phyloP scores from a whole-genome alignment of 345 rosid genomes.

The Firmiana major region DNA sequence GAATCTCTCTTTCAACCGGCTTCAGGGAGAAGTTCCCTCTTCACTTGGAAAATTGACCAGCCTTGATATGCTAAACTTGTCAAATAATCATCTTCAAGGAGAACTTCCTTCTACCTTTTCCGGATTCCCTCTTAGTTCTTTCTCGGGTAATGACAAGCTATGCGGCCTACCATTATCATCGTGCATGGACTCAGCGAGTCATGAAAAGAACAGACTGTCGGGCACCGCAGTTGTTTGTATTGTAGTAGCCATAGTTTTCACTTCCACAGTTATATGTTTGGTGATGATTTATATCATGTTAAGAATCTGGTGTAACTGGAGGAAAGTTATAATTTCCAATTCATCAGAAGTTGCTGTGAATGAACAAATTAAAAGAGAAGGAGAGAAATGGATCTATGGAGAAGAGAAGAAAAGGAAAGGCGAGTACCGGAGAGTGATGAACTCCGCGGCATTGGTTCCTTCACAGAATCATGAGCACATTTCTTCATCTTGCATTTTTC shows the following conservation, averaged over 20 bases:
- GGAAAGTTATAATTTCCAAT: slow-evolving; percentile 39
- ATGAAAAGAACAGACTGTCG: slow-evolving; percentile 31
- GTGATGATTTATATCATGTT: slow-evolving; percentile 61
- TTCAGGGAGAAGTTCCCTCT: slow-evolving; percentile 56
- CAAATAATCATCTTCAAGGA: slow-evolving; percentile 68
- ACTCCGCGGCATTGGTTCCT: slow-evolving; percentile 32
- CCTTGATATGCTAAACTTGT: slow-evolving; percentile 67
- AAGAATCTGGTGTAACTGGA: slow-evolving; percentile 66
- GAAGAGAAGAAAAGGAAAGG: slow-evolving; percentile 36
- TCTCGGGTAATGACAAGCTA: slow-evolving; percentile 47
- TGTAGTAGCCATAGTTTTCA: slow-evolving; percentile 51
- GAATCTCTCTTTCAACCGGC: slow-evolving; percentile 67
- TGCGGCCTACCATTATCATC: slow-evolving; percentile 59
- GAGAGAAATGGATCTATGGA: slow-evolving; percentile 31
- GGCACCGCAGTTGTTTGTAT: slow-evolving; percentile 40
- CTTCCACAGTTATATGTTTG: slow-evolving; percentile 54
- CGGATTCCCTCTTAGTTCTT: slow-evolving; percentile 51
- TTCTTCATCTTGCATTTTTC: slow-evolving; percentile 38
- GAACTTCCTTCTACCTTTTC: slow-evolving; percentile 53
- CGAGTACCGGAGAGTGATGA: slow-evolving; percentile 44
- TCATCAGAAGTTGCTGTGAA: slow-evolving; percentile 24
- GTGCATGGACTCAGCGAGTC: slow-evolving; percentile 31
- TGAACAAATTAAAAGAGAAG: slow-evolving; percentile 37
- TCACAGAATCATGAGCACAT: slow-evolving; percentile 26
- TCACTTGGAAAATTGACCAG: slow-evolving; percentile 71